A percentile compares a stretch with the other conserved stretches of the same genome.
phyloP scores from a whole-genome alignment of 1,139 yeast species.

The Citeromyces siamensis region DNA sequence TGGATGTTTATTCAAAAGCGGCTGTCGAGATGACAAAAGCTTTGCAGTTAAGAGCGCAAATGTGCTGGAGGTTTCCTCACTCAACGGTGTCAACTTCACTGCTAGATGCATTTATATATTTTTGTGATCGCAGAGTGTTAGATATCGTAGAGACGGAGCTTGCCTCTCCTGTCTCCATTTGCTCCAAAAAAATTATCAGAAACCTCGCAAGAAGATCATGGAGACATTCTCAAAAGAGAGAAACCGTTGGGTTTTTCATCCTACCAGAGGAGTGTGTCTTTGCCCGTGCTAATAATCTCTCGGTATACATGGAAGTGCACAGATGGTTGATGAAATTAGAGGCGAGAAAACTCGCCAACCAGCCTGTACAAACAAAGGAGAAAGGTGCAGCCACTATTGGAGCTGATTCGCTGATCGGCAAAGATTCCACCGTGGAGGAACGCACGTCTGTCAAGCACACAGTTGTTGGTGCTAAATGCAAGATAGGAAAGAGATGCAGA shows the following conservation, averaged over 20 bases:
- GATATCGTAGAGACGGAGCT: slow-evolving; percentile 22
- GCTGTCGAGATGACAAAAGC: slow-evolving; percentile 60
- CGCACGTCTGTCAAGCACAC: slow-evolving; percentile 78
- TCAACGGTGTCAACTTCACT: slow-evolving; percentile 65
- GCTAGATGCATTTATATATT: slow-evolving; percentile 68
- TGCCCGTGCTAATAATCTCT: slow-evolving; percentile 63
- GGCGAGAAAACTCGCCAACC: slow-evolving; percentile 24
- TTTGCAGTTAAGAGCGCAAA: slow-evolving; percentile 67
- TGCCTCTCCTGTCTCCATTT: slow-evolving; percentile 23
- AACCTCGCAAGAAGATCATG: slow-evolving; percentile 88
- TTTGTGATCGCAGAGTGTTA: slow-evolving; percentile 50
- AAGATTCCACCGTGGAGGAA: slow-evolving; percentile 18
- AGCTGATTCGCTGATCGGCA: slow-evolving; percentile 53
- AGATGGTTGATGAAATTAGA: slow-evolving; percentile 55
- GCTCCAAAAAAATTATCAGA: slow-evolving; percentile 62
- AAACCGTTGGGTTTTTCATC: slow-evolving; percentile 50
- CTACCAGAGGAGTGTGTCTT: slow-evolving; percentile 58
- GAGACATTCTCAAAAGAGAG: slow-evolving; percentile 56
- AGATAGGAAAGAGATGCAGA: slow-evolving; percentile 76
- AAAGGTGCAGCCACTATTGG: slow-evolving; percentile 75
- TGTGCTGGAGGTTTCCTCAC: slow-evolving; percentile 83
- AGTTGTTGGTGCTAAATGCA: slow-evolving; percentile 67
- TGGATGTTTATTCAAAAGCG: slow-evolving; percentile 57
- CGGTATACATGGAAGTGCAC: slow-evolving; percentile 88
- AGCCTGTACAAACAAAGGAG: slow-evolving; percentile 29